Evolutionary conservation across 2,329 filamentous ascomycete genomes (phyloP), one percentile per base, ranked within the genome.

Genomic region (Bipolaris sorokiniana): DNA sequence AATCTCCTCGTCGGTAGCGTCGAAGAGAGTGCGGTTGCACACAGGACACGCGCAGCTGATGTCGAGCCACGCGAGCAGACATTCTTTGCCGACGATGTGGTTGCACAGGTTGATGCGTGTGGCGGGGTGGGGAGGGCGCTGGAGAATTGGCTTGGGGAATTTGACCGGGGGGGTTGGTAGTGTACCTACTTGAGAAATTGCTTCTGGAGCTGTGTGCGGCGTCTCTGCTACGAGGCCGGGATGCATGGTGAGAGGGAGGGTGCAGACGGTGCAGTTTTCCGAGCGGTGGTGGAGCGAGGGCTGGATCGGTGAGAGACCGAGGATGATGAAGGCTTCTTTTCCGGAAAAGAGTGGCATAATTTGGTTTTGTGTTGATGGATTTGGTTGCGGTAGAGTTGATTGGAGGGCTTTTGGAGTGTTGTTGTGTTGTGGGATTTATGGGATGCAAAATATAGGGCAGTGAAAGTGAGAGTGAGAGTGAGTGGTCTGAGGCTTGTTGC

Each of bases 211-310:
- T 31, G 10, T 31, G 28, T 7, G 2, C 5, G 10, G 10, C 1
- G 46, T 2, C 13, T 23, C 20, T 7, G 6, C 6, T 9, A 15
- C 2, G 20, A 7, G 1, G 5, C 36, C 20, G 6, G 36, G 50
- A 6, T 58, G 57, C 13, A 65, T 16, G 10, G 50, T 47, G 11
- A 68, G 62, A 2, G 63, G 60, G 2, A 57, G 6, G 0, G 34
- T 53, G 51, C 63, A 66, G 58, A 68, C 60, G 41, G 38, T 37
- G 55, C 65, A 68, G 42, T 63, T 60, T 51, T 66, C 59, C 15
- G 61, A 59, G 22, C 51, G 50, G 31, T 59, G 59, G 5, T 56
- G 18, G 16, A 18, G 20, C 3, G 65, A 66, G 5, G 44, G 51
- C 3, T 11, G 33, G 34, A 66, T 20, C 9, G 11, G 7, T 40